Evolutionary conservation across 208 protist species (phyloP).

Genomic region (Giardia muris): DNA sequence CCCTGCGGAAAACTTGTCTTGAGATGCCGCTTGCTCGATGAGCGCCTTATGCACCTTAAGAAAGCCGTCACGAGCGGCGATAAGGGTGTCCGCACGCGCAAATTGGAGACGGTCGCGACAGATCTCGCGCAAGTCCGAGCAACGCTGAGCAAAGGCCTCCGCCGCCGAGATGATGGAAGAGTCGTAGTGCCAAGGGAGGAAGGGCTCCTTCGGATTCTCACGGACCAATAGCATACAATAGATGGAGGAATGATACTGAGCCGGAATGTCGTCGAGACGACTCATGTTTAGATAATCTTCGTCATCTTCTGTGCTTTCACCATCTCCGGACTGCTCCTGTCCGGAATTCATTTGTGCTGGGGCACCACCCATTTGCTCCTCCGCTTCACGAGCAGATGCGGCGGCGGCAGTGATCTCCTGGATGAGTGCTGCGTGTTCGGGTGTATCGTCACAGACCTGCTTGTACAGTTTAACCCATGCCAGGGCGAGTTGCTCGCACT

Average conservation of each 20-base stretch:
- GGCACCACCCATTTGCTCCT: background rate
- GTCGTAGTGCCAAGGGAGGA: background rate
- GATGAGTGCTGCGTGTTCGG: background rate
- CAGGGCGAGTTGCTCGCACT: background rate
- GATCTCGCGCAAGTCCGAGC: constrained; percentile 10
- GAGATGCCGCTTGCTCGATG: background rate
- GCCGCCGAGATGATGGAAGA: background rate
- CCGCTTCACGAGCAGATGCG: background rate
- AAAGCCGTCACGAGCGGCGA: background rate
- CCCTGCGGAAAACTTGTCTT: background rate
- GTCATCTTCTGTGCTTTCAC: background rate
- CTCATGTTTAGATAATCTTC: background rate
- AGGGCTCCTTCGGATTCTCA: background rate
- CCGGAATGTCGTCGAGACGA: background rate
- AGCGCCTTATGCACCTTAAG: background rate
- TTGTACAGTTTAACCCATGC: background rate
- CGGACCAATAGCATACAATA: background rate
- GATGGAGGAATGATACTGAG: background rate
- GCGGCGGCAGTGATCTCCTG: background rate
- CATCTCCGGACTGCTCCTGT: background rate
- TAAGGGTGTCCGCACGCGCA: background rate
- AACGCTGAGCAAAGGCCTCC: constrained; percentile 6
- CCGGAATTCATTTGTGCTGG: background rate
- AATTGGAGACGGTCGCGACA: constrained; percentile 16
- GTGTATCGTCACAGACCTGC: background rate